These are phyloP conservation scores for Colletotrichum australisinense DNA, from an alignment of 2,329 filamentous ascomycete species.

Conservation along the genomic window DNA sequence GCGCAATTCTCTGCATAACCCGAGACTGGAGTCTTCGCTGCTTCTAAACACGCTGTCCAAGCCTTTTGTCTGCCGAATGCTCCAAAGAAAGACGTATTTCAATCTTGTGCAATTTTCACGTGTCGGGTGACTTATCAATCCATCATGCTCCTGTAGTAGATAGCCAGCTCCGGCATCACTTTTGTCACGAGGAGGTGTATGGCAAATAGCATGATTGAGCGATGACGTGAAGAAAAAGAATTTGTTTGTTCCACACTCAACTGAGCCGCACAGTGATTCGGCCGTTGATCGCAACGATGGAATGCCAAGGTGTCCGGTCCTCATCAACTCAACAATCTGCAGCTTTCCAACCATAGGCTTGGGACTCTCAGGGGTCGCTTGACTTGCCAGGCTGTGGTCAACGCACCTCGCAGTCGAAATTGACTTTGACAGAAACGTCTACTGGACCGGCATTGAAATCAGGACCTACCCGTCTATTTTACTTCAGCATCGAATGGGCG, in stretches of 20 bases:
- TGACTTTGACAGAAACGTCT: background rate
- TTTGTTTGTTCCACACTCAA: background rate
- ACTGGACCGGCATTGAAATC: background rate
- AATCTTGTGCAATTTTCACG: no score
- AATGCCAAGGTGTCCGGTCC: background rate
- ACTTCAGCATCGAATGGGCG: background rate
- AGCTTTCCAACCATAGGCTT: background rate
- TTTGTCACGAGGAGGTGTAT: no score
- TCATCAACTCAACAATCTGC: background rate
- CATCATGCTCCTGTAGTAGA: no score
- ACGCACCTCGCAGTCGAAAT: background rate
- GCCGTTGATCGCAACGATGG: background rate
- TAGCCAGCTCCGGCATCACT: no score
- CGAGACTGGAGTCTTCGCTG: no score
- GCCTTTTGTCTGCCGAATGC: no score
- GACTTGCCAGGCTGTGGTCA: background rate
- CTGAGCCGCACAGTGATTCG: background rate
- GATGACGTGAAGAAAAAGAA: background rate
- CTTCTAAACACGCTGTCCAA: no score
- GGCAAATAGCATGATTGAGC: background rate
- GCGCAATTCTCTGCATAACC: no score
- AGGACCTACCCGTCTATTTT: background rate
- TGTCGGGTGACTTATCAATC: no score
- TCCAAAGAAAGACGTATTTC: no score
- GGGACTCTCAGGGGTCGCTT: background rate